A percentile compares a stretch with the other conserved stretches of the same genome.
phyloP scores from a whole-genome alignment of 257 asterid species.

The Coffea canephora region DNA sequence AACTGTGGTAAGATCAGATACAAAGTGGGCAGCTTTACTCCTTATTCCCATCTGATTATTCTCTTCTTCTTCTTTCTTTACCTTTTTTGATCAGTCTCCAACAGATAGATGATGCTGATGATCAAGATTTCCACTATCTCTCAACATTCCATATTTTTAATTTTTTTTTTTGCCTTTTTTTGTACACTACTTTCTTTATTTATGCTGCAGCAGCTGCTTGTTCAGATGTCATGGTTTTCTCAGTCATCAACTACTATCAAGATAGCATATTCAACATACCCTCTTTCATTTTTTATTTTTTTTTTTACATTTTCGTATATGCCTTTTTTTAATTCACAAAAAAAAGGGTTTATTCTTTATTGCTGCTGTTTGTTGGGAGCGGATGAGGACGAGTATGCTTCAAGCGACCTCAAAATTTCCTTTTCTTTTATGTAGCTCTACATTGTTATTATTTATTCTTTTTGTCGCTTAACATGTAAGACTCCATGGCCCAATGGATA shows the following conservation, averaged over 20 bases:
- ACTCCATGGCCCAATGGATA: conserved; percentile 91
- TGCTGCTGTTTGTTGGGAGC: neutral
- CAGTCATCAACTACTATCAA: neutral
- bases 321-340: no score
- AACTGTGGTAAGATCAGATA: conserved; percentile 86
- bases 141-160: neutral
- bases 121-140: neutral
- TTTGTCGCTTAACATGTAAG: no score
- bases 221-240: conserved; percentile 3
- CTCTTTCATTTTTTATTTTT: no score
- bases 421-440: no score
- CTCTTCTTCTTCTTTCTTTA: neutral
- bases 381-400: neutral
- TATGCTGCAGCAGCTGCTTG: neutral
- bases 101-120: conserved; percentile 3
- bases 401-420: neutral
- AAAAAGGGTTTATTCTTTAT: no score
- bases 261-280: neutral
- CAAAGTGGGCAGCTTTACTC: conserved; percentile 93
- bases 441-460: no score
- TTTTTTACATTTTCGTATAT: no score
- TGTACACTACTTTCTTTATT: neutral
- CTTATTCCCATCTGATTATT: conserved; percentile 44
- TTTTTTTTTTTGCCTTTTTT: neutral
- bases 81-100: neutral